Percentiles rank a stretch among this genome's conserved stretches.
phyloP scores from a whole-genome alignment of 2,329 filamentous ascomycete genomes.

The Talaromyces sp. region DNA sequence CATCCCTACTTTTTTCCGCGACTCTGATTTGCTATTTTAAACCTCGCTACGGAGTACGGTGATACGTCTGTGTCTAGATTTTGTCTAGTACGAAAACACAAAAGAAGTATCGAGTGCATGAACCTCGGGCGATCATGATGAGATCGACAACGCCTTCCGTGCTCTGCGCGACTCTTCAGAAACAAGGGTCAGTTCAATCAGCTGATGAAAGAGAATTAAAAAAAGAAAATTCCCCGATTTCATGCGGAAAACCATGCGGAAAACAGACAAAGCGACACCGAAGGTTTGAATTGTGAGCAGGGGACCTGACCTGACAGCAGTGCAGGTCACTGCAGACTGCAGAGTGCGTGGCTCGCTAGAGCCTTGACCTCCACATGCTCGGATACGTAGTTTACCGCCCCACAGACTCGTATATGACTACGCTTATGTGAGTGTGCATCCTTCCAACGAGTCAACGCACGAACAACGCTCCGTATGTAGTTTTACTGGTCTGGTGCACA shows the following conservation, averaged over 20 bases:
- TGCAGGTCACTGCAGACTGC: background rate
- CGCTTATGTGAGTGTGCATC: background rate
- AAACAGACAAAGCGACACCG: no score
- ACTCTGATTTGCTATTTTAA: no score
- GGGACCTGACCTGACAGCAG: background rate
- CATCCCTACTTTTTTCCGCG: no score
- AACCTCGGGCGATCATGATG: background rate
- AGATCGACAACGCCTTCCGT: slow-evolving; percentile 7
- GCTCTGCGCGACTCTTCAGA: background rate
- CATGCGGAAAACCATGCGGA: background rate
- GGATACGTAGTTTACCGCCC: background rate
- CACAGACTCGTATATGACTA: slow-evolving; percentile 10
- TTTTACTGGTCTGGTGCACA: background rate
- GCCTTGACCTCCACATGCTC: slow-evolving; percentile 5
- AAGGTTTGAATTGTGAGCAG: background rate
- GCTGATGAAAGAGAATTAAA: background rate
- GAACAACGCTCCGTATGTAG: background rate
- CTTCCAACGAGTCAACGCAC: background rate
- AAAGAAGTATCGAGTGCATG: background rate
- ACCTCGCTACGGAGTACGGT: no score
- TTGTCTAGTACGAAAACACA: background rate
- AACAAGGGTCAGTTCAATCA: background rate
- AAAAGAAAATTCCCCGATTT: slow-evolving; percentile 9
- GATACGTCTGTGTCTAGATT: background rate
- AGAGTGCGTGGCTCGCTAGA: slow-evolving; percentile 4